Conservation (phyloP, 2,329 filamentous ascomycete species). For the Stromatinia cepivora region DNA sequence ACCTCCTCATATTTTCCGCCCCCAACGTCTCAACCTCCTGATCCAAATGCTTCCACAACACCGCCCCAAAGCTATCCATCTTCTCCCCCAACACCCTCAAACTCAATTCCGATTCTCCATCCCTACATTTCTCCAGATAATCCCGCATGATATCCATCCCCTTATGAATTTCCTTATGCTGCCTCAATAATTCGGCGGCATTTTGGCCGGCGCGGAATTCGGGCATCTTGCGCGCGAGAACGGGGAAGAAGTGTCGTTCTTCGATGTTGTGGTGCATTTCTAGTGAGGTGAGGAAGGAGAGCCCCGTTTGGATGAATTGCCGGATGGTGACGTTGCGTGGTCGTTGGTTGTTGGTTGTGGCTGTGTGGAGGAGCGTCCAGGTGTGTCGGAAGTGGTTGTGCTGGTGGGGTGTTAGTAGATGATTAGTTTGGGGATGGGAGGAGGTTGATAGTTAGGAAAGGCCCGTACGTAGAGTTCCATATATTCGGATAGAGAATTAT, state of each 20-base stretch:
- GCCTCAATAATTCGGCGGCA: slow-evolving; percentile 65
- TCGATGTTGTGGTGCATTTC: slow-evolving; percentile 79
- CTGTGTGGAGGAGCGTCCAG: slow-evolving; percentile 70
- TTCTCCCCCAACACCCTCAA: slow-evolving; percentile 62
- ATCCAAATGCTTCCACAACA: slow-evolving; percentile 81
- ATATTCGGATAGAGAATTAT: slow-evolving; percentile 61
- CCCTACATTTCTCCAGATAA: slow-evolving; percentile 63
- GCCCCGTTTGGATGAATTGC: slow-evolving; percentile 66
- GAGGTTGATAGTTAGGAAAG: not conserved
- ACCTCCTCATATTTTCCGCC: slow-evolving; percentile 84
- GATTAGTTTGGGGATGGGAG: not conserved
- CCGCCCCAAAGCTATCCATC: slow-evolving; percentile 76
- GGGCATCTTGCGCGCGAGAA: slow-evolving; percentile 75
- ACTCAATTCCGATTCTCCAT: slow-evolving; percentile 61
- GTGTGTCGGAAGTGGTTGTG: slow-evolving; percentile 74
- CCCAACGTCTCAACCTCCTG: slow-evolving; percentile 77
- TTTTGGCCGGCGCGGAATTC: slow-evolving; percentile 59
- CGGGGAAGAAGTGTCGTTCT: slow-evolving; percentile 77
- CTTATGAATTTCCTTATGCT: slow-evolving; percentile 77
- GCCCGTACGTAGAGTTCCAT: slow-evolving; percentile 61
- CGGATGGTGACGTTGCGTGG: slow-evolving; percentile 64
- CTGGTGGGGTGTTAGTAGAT: slow-evolving; percentile 43
- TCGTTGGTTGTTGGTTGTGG: slow-evolving; percentile 60
- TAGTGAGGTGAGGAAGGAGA: slow-evolving; percentile 72
- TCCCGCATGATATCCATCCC: slow-evolving; percentile 68